Evolutionary conservation across 331 rosid genomes (phyloP).

Genomic region (Pyrus hybrid): DNA sequence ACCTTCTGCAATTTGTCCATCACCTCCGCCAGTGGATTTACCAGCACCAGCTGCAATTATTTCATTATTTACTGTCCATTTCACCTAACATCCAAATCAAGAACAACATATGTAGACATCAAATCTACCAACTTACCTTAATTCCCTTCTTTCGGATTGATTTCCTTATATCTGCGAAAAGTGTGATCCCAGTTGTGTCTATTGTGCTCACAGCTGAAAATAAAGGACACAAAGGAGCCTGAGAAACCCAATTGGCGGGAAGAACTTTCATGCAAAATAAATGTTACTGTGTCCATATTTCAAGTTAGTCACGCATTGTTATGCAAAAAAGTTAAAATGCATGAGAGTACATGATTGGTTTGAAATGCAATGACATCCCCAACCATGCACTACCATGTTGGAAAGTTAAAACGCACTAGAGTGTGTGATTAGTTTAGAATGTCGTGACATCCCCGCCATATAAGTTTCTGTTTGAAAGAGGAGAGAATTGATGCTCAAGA

Average conservation of each 20-base stretch:
- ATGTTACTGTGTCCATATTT: too few relatives aligned
- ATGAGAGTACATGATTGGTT: too few relatives aligned
- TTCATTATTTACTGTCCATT: neutral
- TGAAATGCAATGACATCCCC: neutral
- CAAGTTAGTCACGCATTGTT: neutral
- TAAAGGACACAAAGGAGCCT: neutral
- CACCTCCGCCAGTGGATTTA: conserved; percentile 83
- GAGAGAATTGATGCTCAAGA: neutral
- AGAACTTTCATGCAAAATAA: neutral
- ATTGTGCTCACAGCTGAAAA: conserved; percentile 71
- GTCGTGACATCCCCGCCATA: neutral
- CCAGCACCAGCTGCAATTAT: conserved; percentile 59
- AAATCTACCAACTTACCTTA: conserved; percentile 34
- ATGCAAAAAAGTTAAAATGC: too few relatives aligned
- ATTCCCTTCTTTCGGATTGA: conserved; percentile 43
- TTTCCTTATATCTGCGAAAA: conserved; percentile 52
- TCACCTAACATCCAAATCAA: neutral
- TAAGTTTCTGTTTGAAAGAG: neutral
- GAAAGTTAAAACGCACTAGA: neutral
- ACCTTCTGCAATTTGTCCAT: conserved; percentile 51
- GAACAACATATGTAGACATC: neutral
- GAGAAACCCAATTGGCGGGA: neutral
- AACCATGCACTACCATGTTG: neutral
- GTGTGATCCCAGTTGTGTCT: conserved; percentile 82
- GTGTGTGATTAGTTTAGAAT: neutral